Conservation (phyloP, 768 basidiomycete species). For the Collybia nuda region DNA sequence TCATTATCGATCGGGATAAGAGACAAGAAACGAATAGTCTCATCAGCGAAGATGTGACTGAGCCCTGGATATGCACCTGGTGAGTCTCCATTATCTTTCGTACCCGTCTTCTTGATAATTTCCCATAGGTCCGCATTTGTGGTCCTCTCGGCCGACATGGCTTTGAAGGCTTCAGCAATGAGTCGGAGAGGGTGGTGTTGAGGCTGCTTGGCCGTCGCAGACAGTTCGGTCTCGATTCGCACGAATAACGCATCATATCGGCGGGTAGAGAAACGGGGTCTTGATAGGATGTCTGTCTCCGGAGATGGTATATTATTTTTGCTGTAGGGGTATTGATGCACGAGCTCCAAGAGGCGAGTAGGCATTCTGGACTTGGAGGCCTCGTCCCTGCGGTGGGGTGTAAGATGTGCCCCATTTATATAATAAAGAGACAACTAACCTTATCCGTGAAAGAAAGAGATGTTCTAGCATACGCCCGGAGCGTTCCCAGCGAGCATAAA, state of each 20-base stretch:
- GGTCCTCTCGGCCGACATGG: slow-evolving; percentile 26
- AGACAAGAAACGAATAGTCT: slow-evolving; percentile 56
- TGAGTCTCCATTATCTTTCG: slow-evolving; percentile 27
- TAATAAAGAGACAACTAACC: slow-evolving; percentile 39
- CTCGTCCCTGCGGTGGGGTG: slow-evolving; percentile 49
- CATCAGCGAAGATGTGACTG: slow-evolving; percentile 63
- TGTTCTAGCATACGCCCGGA: slow-evolving; percentile 75
- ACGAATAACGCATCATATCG: slow-evolving; percentile 65
- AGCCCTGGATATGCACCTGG: slow-evolving; percentile 39
- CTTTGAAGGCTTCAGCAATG: slow-evolving; percentile 62
- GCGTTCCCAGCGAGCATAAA: slow-evolving; percentile 76
- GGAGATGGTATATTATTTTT: slow-evolving; percentile 25
- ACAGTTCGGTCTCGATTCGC: slow-evolving; percentile 57
- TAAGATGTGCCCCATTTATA: slow-evolving; percentile 6
- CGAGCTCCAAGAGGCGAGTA: slow-evolving; percentile 66
- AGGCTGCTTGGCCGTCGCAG: slow-evolving; percentile 31
- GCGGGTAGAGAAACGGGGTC: slow-evolving; percentile 69
- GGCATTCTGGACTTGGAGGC: slow-evolving; percentile 57
- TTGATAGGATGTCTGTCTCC: slow-evolving; percentile 50
- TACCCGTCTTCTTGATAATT: slow-evolving; percentile 44
- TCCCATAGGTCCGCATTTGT: slow-evolving; percentile 52
- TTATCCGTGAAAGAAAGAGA: slow-evolving; percentile 68
- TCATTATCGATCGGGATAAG: slow-evolving; percentile 45
- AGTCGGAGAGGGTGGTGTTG: slow-evolving; percentile 57
- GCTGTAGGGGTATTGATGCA: slow-evolving; percentile 67